Evolutionary conservation across 2,329 filamentous ascomycete species (phyloP).

Genomic region (Claviceps sp.): DNA sequence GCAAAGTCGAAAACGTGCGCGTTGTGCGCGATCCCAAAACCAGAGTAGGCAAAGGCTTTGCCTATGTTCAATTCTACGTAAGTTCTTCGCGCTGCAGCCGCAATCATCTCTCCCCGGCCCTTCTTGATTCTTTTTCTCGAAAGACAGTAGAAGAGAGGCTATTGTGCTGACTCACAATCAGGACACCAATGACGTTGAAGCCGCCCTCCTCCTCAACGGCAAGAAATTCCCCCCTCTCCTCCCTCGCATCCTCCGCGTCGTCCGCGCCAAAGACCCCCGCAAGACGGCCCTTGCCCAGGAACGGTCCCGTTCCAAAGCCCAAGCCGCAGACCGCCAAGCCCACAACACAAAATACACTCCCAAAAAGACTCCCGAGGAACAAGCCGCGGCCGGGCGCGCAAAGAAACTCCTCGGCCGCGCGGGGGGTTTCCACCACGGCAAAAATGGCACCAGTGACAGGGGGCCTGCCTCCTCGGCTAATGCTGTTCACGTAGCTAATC

Average conservation of each 20-base stretch:
- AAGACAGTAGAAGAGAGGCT: neutral
- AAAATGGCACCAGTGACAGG: constrained; percentile 14
- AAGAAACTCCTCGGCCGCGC: constrained; percentile 60
- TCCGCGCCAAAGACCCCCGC: constrained; percentile 64
- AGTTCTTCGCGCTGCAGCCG: constrained; percentile 16
- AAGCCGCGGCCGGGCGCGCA: constrained; percentile 60
- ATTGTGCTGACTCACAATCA: constrained; percentile 15
- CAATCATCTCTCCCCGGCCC: neutral
- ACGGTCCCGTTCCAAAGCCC: constrained; percentile 17
- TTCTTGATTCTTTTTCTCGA: neutral
- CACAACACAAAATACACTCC: constrained; percentile 46
- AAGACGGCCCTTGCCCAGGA: constrained; percentile 39
- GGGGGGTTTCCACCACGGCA: constrained; percentile 38
- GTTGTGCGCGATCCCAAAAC: constrained; percentile 84
- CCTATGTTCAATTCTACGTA: constrained; percentile 88
- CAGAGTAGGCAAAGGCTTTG: constrained; percentile 89
- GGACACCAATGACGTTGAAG: constrained; percentile 78
- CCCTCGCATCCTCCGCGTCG: constrained; percentile 76
- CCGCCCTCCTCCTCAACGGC: constrained; percentile 74
- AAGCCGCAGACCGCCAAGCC: constrained; percentile 23
- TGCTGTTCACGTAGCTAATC: constrained; percentile 16
- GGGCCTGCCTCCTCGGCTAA: constrained; percentile 1
- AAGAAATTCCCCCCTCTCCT: constrained; percentile 93
- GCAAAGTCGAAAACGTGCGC: constrained; percentile 83
- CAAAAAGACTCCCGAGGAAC: constrained; percentile 56